phyloP scores from a whole-genome alignment of 78 protist species.

The Protostelium mycophagum region DNA sequence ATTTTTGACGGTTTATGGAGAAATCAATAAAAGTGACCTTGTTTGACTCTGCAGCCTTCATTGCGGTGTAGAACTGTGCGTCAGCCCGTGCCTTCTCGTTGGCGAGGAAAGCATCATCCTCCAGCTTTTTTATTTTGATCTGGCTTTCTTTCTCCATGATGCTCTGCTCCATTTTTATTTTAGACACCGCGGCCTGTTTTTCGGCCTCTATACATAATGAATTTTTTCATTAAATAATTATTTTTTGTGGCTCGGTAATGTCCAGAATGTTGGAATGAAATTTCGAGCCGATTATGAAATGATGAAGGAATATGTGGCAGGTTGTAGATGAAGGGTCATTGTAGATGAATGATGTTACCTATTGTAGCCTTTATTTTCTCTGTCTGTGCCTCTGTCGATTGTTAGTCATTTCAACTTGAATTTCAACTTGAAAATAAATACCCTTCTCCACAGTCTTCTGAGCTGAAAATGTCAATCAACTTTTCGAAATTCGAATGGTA shows the following conservation, averaged over 20 bases:
- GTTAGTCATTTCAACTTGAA: not conserved
- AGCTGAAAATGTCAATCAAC: not conserved
- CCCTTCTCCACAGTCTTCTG: constrained; percentile 39
- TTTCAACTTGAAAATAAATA: not conserved
- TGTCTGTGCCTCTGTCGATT: constrained; percentile 39
- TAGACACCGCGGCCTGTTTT: constrained; percentile 24
- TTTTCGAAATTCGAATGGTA: too few species aligned
- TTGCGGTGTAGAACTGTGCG: constrained; percentile 2
- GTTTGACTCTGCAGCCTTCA: constrained; percentile 19
- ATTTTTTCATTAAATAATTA: too few species aligned
- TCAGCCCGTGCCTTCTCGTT: constrained; percentile 4
- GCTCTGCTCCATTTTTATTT: not conserved
- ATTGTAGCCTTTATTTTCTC: constrained; percentile 33
- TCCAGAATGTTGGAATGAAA: not conserved
- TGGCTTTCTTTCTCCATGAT: constrained; percentile 13
- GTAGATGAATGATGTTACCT: too few species aligned
- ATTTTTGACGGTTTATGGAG: not conserved
- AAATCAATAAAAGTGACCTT: not conserved
- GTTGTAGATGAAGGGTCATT: too few species aligned
- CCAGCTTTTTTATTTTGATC: not conserved
- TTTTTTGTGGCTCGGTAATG: not conserved
- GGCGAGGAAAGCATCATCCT: constrained; percentile 17
- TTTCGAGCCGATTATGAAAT: too few species aligned
- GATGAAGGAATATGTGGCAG: too few species aligned
- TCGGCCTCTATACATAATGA: constrained; percentile 26